Percentiles rank a stretch among this genome's conserved stretches.
Evolutionary conservation across 768 basidiomycete species (phyloP).

Genomic region (Kwoniella botswanensis): DNA sequence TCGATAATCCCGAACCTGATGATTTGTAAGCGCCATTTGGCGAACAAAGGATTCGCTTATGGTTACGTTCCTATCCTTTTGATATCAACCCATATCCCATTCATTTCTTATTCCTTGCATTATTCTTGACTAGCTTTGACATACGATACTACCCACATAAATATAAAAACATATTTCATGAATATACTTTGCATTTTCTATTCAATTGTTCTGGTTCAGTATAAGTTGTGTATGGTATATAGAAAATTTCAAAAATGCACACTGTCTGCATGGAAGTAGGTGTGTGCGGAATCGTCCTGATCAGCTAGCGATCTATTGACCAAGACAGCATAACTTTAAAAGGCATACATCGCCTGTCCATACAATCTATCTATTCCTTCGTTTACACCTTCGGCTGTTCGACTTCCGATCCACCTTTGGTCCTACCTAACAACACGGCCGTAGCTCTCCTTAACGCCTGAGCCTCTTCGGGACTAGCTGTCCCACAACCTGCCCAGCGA

Average conservation of each 20-base stretch:
- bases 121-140: not conserved
- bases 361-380: not conserved
- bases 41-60: too few species aligned
- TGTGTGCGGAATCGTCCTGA: too few species aligned
- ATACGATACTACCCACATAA: not conserved
- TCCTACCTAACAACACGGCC: conserved; percentile 55
- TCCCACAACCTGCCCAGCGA: conserved; percentile 90
- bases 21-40: conserved; percentile 40
- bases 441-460: conserved; percentile 68
- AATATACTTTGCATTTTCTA: conserved; percentile 10
- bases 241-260: too few species aligned
- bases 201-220: not conserved
- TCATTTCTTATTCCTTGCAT: conserved; percentile 5
- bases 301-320: too few species aligned
- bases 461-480: conserved; percentile 76
- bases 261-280: too few species aligned
- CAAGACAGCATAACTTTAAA: too few species aligned
- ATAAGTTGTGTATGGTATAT: too few species aligned
- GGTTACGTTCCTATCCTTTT: not conserved
- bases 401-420: conserved; percentile 19
- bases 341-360: too few species aligned
- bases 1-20: conserved; percentile 55
- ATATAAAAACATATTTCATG: not conserved
- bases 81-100: not conserved
- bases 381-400: not conserved